Evolutionary conservation across 2,329 filamentous ascomycete genomes (phyloP).

Genomic region (Daldinia eschscholtzii): DNA sequence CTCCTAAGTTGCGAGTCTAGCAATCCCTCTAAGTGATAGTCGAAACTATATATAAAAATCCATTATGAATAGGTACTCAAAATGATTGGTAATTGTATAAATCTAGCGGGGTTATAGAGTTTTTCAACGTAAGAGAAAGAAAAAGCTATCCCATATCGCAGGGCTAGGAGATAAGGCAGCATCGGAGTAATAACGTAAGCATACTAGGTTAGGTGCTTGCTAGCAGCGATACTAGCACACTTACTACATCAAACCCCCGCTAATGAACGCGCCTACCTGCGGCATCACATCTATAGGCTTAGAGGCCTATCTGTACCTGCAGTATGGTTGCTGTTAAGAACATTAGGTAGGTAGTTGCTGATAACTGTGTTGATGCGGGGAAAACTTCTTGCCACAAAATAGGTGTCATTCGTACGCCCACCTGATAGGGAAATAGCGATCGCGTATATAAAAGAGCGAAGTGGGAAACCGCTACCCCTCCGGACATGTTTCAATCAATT

Average conservation of each 20-base stretch:
- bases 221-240: neutral
- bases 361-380: constrained; percentile 37
- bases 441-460: neutral
- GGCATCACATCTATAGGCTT: constrained; percentile 18
- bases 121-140: constrained; percentile 3
- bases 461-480: neutral
- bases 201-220: constrained; percentile 7
- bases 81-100: neutral
- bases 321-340: constrained; percentile 20
- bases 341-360: constrained; percentile 16
- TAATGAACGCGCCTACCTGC: constrained; percentile 12
- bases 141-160: constrained; percentile 15
- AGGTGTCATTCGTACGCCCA: constrained; percentile 1
- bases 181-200: constrained; percentile 9
- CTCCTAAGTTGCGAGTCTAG: neutral
- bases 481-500: constrained; percentile 27
- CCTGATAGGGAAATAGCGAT: constrained; percentile 12
- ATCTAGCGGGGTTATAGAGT: neutral
- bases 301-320: neutral
- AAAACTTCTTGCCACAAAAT: constrained; percentile 27
- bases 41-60: neutral
- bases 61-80: neutral
- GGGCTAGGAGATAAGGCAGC: constrained; percentile 24
- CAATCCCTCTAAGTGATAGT: neutral
- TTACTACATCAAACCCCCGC: neutral